A percentile compares a stretch with the other conserved stretches of the same genome.
Evolutionary conservation across 1,284 basidiomycete genomes (phyloP).

Genomic region (Somion occarium): DNA sequence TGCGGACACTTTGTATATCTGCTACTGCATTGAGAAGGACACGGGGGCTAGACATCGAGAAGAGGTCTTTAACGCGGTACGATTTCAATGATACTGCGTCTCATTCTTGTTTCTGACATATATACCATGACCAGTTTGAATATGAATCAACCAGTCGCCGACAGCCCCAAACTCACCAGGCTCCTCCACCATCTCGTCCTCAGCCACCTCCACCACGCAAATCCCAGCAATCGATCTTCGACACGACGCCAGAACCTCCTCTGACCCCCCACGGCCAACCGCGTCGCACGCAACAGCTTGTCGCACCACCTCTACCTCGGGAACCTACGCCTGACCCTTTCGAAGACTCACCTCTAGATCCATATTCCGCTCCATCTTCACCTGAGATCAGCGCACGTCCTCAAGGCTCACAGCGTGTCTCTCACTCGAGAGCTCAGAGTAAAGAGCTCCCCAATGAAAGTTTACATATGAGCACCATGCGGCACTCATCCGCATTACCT

Average conservation of each 20-base stretch:
- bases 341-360: conserved; percentile 1
- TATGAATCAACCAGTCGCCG: conserved; percentile 34
- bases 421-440: not conserved
- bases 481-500: not conserved
- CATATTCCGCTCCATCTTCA: not conserved
- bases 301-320: conserved; percentile 1
- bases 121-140: conserved; percentile 31
- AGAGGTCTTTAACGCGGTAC: conserved; percentile 68
- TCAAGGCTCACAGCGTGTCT: not conserved
- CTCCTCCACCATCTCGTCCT: conserved; percentile 8
- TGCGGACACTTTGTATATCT: conserved; percentile 83
- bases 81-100: conserved; percentile 26
- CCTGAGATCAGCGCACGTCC: not conserved
- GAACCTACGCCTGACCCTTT: conserved; percentile 8
- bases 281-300: conserved; percentile 4
- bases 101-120: conserved; percentile 2
- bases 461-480: not conserved
- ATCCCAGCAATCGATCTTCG: not conserved
- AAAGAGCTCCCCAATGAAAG: not conserved
- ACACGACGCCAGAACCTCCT: not conserved
- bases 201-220: conserved; percentile 3
- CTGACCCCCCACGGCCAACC: conserved; percentile 2
- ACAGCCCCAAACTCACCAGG: conserved; percentile 19
- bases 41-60: conserved; percentile 56
- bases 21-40: conserved; percentile 85